Conservation (phyloP, 2,329 filamentous ascomycete genomes). For the Sclerotinia spermophila region DNA sequence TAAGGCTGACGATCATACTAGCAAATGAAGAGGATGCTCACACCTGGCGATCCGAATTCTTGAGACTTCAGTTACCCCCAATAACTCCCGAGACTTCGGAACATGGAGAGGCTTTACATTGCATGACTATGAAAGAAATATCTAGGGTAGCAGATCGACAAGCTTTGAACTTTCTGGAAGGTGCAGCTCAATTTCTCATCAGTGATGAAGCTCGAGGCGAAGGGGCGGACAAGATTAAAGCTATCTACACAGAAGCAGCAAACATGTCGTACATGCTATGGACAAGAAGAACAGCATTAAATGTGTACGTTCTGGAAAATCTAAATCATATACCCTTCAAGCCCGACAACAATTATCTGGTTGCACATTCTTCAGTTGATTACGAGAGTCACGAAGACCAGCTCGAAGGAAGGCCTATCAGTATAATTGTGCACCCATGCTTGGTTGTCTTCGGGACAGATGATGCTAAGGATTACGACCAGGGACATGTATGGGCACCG, state of each 20-base stretch:
- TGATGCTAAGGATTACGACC: constrained; percentile 26
- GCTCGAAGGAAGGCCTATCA: constrained; percentile 18
- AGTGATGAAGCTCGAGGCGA: not conserved
- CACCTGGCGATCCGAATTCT: constrained; percentile 26
- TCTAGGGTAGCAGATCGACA: not conserved
- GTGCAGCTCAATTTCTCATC: constrained; percentile 20
- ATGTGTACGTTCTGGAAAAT: constrained; percentile 17
- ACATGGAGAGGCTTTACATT: constrained; percentile 3
- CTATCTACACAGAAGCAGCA: constrained; percentile 23
- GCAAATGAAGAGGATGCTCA: constrained; percentile 25
- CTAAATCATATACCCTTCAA: constrained; percentile 3
- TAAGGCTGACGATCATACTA: not conserved
- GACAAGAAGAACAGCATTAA: constrained; percentile 22
- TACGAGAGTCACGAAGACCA: constrained; percentile 22
- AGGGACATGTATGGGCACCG: constrained; percentile 21
- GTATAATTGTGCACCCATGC: constrained; percentile 25
- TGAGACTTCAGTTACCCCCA: constrained; percentile 23
- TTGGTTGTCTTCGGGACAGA: constrained; percentile 23
- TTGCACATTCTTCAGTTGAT: constrained; percentile 20
- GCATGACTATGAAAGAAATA: constrained; percentile 15
- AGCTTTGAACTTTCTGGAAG: constrained; percentile 14
- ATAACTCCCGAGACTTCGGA: constrained; percentile 1
- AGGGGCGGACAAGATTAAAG: constrained; percentile 6
- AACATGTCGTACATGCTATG: constrained; percentile 23
- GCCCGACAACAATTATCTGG: not conserved